A percentile compares a stretch with the other conserved stretches of the same genome.
phyloP scores from a whole-genome alignment of 805 yeast species.

The Kurtzmaniella fragi region DNA sequence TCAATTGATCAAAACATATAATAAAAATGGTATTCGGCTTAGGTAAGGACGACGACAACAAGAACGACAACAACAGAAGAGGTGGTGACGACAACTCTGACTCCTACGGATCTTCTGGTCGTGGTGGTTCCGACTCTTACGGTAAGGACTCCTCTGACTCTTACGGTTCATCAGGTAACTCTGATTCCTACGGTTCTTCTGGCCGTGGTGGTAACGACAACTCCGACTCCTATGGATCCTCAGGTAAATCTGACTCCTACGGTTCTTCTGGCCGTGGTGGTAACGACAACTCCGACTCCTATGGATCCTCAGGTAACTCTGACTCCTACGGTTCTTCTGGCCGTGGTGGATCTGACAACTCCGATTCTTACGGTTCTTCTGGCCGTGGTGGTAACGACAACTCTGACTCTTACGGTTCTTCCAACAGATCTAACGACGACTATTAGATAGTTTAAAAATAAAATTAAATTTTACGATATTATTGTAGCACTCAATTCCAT shows the following conservation, averaged over 20 bases:
- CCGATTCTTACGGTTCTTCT: conserved; percentile 11
- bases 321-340: conserved; percentile 13
- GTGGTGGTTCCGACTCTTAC: too few species aligned
- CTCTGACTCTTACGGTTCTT: conserved; percentile 14
- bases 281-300: conserved; percentile 13
- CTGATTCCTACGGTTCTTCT: conserved; percentile 15
- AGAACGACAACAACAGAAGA: conserved; percentile 8
- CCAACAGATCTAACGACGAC: conserved; percentile 3
- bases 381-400: conserved; percentile 8
- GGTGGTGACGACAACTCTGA: conserved; percentile 9
- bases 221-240: conserved; percentile 13
- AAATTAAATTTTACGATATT: conserved; percentile 9
- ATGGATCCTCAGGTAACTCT: background rate
- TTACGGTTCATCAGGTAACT: conserved; percentile 20
- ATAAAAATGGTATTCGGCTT: conserved; percentile 30
- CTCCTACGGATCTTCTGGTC: conserved; percentile 7
- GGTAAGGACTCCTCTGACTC: conserved; percentile 12
- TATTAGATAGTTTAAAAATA: conserved; percentile 3
- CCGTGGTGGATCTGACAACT: conserved; percentile 4
- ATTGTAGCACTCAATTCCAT: too few species aligned
- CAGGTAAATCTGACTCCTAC: conserved; percentile 2
- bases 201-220: conserved; percentile 1
- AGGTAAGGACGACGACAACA: conserved; percentile 20
- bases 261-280: background rate
- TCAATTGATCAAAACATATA: background rate